Percentiles rank a stretch among this genome's conserved stretches.
These are phyloP conservation scores for Podospora australis DNA, from an alignment of 495 filamentous ascomycete genomes.

Conservation along the genomic window DNA sequence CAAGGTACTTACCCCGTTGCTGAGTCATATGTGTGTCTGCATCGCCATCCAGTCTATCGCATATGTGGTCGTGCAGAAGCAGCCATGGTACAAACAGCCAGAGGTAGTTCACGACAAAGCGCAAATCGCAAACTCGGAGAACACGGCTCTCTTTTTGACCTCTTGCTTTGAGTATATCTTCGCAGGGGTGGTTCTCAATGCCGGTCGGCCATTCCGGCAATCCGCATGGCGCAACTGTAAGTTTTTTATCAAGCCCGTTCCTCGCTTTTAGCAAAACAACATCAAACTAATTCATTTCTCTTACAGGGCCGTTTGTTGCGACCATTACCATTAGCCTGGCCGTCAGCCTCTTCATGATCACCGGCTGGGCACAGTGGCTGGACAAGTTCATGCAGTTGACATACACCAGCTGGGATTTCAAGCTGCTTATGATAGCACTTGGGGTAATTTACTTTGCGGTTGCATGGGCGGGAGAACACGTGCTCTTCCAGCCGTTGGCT, in stretches of 20 bases:
- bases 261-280: neutral
- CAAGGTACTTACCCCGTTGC: slow-evolving; percentile 82
- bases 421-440: slow-evolving; percentile 59
- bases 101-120: slow-evolving; percentile 64
- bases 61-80: slow-evolving; percentile 63
- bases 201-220: slow-evolving; percentile 83
- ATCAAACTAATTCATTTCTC: neutral
- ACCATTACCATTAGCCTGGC: slow-evolving; percentile 62
- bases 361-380: slow-evolving; percentile 63
- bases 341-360: slow-evolving; percentile 70
- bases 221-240: slow-evolving; percentile 72
- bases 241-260: slow-evolving; percentile 20
- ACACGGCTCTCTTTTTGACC: slow-evolving; percentile 79
- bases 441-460: slow-evolving; percentile 59
- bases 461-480: slow-evolving; percentile 65
- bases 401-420: slow-evolving; percentile 61
- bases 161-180: slow-evolving; percentile 95
- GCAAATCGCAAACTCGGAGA: slow-evolving; percentile 85
- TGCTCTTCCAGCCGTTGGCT: slow-evolving; percentile 64
- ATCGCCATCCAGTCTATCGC: slow-evolving; percentile 69
- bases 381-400: slow-evolving; percentile 79
- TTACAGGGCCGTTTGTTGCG: slow-evolving; percentile 68
- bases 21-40: slow-evolving; percentile 82
- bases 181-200: slow-evolving; percentile 78
- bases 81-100: slow-evolving; percentile 85